Conservation (phyloP, 495 filamentous ascomycete species). For the Tirmania nivea region DNA sequence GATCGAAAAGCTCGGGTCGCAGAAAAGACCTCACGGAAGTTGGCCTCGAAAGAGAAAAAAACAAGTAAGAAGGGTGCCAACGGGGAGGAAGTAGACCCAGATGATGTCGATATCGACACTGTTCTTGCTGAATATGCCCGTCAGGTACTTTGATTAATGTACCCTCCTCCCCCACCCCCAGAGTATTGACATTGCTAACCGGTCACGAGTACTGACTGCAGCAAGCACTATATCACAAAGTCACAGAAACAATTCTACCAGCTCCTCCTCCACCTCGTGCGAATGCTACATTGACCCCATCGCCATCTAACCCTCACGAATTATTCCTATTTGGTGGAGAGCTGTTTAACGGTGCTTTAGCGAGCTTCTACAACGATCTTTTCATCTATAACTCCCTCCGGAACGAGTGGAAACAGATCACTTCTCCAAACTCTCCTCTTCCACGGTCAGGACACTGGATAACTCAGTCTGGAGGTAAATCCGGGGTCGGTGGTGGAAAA, state of each 20-base stretch:
- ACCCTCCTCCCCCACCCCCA: neutral
- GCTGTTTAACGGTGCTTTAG: conserved; percentile 40
- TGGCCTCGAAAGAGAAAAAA: conserved; percentile 9
- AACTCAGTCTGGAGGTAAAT: conserved; percentile 49
- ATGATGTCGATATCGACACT: conserved; percentile 81
- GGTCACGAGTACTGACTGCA: conserved; percentile 20
- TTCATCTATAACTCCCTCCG: conserved; percentile 72
- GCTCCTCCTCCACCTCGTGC: conserved; percentile 57
- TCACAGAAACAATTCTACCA: conserved; percentile 55
- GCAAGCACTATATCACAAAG: conserved; percentile 81
- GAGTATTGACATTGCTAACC: conserved; percentile 1
- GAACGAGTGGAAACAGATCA: conserved; percentile 73
- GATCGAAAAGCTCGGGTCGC: conserved; percentile 18
- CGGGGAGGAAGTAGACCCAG: conserved; percentile 21
- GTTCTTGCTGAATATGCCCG: conserved; percentile 74
- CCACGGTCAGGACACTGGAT: conserved; percentile 60
- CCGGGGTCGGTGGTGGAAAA: conserved; percentile 29
- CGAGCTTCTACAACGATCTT: conserved; percentile 49
- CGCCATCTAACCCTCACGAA: conserved; percentile 67
- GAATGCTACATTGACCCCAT: conserved; percentile 59
- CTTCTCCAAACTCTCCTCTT: conserved; percentile 73
- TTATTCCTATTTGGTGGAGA: conserved; percentile 80
- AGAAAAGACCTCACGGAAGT: conserved; percentile 10
- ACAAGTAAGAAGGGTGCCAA: conserved; percentile 20
- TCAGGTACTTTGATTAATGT: conserved; percentile 12